phyloP scores from a whole-genome alignment of 1,139 yeast species.

The Lodderomyces orthopsilosis region DNA sequence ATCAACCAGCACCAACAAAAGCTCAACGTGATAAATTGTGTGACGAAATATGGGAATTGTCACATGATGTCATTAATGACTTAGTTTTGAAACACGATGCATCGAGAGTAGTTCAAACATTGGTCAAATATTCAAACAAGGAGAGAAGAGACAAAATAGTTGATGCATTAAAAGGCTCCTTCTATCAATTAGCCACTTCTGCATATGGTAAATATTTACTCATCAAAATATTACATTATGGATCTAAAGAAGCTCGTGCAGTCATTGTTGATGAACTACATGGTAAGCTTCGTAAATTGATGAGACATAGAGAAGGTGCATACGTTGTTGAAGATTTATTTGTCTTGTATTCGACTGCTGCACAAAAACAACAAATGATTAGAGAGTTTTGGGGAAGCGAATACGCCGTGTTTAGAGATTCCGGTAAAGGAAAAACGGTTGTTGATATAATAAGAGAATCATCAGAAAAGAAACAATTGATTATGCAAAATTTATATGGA shows the following conservation, averaged over 20 bases:
- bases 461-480: constrained; percentile 78
- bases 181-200: constrained; percentile 81
- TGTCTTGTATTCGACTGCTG: constrained; percentile 78
- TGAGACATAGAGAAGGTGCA: constrained; percentile 99
- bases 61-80: constrained; percentile 76
- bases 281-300: constrained; percentile 84
- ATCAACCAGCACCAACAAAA: constrained; percentile 78
- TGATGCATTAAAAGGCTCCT: constrained; percentile 68
- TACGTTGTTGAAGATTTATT: constrained; percentile 93
- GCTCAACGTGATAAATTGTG: constrained; percentile 75
- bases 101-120: constrained; percentile 91
- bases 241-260: constrained; percentile 75
- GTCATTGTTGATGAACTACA: constrained; percentile 79
- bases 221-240: constrained; percentile 88
- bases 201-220: constrained; percentile 91
- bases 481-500: constrained; percentile 73
- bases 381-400: constrained; percentile 98
- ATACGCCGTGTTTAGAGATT: constrained; percentile 84
- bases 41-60: constrained; percentile 80
- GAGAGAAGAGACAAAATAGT: constrained; percentile 76
- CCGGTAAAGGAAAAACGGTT: constrained; percentile 62
- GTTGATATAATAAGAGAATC: constrained; percentile 65
- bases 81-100: constrained; percentile 95
- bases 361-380: constrained; percentile 85
- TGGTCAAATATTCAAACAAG: constrained; percentile 80